Percentiles rank a stretch among this genome's conserved stretches.
Conservation (phyloP, 345 rosid species). For the Corchorus capsularis region DNA sequence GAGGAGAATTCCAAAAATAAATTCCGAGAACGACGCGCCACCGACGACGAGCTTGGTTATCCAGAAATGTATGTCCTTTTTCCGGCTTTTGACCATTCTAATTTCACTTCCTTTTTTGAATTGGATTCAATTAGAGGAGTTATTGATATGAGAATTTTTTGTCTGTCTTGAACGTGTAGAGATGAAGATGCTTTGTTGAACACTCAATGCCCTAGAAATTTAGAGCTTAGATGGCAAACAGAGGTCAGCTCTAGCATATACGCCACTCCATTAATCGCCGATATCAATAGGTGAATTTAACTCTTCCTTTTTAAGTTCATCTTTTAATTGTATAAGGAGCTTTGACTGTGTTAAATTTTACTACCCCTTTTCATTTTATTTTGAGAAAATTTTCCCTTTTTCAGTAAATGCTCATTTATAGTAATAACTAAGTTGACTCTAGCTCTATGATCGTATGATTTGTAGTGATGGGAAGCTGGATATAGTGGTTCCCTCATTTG, state of each 20-base stretch:
- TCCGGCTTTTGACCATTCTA: background rate
- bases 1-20: conserved; percentile 60
- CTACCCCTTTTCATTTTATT: conserved; percentile 5
- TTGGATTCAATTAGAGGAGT: conserved; percentile 13
- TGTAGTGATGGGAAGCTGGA: conserved; percentile 98
- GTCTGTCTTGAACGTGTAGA: conserved; percentile 40
- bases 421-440: conserved; percentile 1
- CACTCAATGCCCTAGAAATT: conserved; percentile 82
- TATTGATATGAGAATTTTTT: conserved; percentile 5
- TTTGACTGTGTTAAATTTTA: background rate
- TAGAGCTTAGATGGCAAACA: conserved; percentile 98
- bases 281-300: conserved; percentile 71
- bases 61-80: conserved; percentile 60
- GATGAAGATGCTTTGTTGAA: conserved; percentile 91
- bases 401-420: background rate
- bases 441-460: background rate
- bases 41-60: conserved; percentile 75
- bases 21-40: conserved; percentile 79
- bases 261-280: conserved; percentile 92
- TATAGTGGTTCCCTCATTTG: conserved; percentile 91
- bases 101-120: conserved; percentile 4
- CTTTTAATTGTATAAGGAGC: background rate
- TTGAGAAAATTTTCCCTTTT: background rate
- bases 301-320: background rate
- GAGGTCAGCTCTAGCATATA: conserved; percentile 98